Evolutionary conservation across 768 basidiomycete species (phyloP), one percentile per base, ranked within the genome.

Genomic region (Leucocoprinus birnbaumii): DNA sequence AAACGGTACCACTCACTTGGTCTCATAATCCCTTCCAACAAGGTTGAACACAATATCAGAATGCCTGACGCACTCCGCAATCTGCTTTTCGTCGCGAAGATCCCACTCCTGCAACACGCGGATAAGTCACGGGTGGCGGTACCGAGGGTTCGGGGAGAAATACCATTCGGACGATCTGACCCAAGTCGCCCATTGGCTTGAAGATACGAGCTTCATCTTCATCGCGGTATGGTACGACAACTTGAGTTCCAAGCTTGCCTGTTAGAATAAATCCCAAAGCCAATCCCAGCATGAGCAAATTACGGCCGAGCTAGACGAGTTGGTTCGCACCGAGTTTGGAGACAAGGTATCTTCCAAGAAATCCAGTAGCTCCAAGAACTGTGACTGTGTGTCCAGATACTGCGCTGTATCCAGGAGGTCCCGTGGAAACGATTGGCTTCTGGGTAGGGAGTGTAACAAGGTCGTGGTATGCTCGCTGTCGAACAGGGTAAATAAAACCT

Each of bases 1-100:
- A 54, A 13, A 46, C 18, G 24, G 25, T 27, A 41, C 46, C 45
- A 66, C 81, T 48, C 62, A 96, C 96, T 96, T 96, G 57, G 97
- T 99, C 74, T 92, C 90, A 67, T 87, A 96, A 68, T 98, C 91
- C 48, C 95, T 78, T 18, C 96, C 94, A 48, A 91, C 87, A 55
- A 98, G 87, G 73, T 98, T 98, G 77, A 94, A 97, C 19, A 99
- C 97, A 3, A 88, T 89, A 68, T 98, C 93, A 18, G 96, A 98
- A 71, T 97, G 94, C 61, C 91, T 80, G 56, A 98, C 68, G 69
- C 94, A 97, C 68, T 98, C 96, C 37, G 84, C 91, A 62, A 95
- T 97, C 66, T 95, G 93, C 48, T 85, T 80, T 63, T 93, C 89
- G 66, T 91, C 87, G 55, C 93, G 82, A 46, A 96, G 79, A 66